Conservation (phyloP, 345 rosid genomes). For the Linum trigynum region DNA sequence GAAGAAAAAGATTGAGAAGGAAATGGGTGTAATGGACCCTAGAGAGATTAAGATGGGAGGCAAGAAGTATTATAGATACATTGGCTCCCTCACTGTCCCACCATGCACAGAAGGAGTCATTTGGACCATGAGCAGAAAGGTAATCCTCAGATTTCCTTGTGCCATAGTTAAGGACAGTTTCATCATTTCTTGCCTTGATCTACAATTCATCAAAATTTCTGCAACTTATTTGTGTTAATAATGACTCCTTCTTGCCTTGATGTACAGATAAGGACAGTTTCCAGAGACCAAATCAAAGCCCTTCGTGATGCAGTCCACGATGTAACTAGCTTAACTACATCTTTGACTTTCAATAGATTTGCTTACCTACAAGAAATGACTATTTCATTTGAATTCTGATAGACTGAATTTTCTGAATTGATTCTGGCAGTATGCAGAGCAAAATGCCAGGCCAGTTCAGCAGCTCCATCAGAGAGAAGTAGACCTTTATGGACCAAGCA, state of each 20-base stretch:
- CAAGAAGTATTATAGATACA: slow-evolving; percentile 45
- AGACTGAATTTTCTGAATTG: background rate
- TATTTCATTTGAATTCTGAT: too few species aligned
- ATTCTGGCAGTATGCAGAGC: slow-evolving; percentile 36
- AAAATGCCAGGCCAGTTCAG: slow-evolving; percentile 51
- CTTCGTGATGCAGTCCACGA: slow-evolving; percentile 42
- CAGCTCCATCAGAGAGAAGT: slow-evolving; percentile 20
- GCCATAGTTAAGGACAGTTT: background rate
- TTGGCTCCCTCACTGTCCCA: slow-evolving; percentile 75
- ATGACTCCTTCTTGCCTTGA: background rate
- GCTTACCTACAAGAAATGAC: too few species aligned
- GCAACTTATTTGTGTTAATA: too few species aligned
- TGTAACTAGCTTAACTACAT: slow-evolving; percentile 26
- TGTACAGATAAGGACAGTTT: slow-evolving; percentile 30
- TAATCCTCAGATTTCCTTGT: slow-evolving; percentile 1
- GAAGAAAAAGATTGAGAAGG: slow-evolving; percentile 17
- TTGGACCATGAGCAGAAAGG: slow-evolving; percentile 54
- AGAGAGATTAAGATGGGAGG: slow-evolving; percentile 37
- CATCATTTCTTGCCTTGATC: background rate
- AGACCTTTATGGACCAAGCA: background rate
- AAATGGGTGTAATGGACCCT: slow-evolving; percentile 48
- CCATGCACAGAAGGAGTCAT: slow-evolving; percentile 75
- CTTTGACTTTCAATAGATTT: background rate
- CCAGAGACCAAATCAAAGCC: slow-evolving; percentile 32
- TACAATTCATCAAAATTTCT: background rate